Evolutionary conservation across 1,139 yeast species (phyloP), one percentile per base, ranked within the genome.

Genomic region (Candida sanyaensis): DNA sequence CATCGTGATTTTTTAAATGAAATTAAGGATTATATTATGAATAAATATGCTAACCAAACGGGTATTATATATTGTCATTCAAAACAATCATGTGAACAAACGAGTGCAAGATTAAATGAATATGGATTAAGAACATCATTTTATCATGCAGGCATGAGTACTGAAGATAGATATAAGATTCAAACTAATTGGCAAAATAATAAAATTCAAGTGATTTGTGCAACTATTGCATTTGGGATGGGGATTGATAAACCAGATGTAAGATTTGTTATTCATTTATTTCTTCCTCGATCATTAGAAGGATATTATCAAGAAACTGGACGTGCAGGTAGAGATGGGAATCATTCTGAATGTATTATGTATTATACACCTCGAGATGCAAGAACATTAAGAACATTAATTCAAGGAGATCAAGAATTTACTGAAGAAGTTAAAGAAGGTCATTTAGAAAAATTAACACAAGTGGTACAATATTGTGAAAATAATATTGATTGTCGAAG

Each of bases 271-370:
- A 83, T 89, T 44, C 99, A 93, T 67, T 75, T 86, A 51, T 88
- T 92, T n/a, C 72, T 93, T 34, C 98, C 99, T 0, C 73, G 97
- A 60, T 88, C 91, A 43, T 71, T 93, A 51, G 99, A 93, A 68
- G 98, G 98, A 0, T 93, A 93, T 63, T 93, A 93, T 59, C 99
- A 93, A 68, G 99, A 93, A 64, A 91, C 98, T 1, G 99, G 99
- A n/a, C 83, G 99, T 66, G 99, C 98, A 2, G 99, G 99, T 4
- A 81, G 99, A 68, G 99, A 93, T 71, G 97, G 98, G 0, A 70
- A 80, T 4, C 79, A 71, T 41, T 86, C 96, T 1, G 86, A 85
- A 52, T 93, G 98, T 68, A 79, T 88, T 13, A 78, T 93, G 78
- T 93, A 82, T 59, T 93, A 87, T 63, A 78, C 84, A 10, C 86